Evolutionary conservation across 2,329 filamentous ascomycete genomes (phyloP), one percentile per base, ranked within the genome.

Genomic region (Talaromyces pinophilus): DNA sequence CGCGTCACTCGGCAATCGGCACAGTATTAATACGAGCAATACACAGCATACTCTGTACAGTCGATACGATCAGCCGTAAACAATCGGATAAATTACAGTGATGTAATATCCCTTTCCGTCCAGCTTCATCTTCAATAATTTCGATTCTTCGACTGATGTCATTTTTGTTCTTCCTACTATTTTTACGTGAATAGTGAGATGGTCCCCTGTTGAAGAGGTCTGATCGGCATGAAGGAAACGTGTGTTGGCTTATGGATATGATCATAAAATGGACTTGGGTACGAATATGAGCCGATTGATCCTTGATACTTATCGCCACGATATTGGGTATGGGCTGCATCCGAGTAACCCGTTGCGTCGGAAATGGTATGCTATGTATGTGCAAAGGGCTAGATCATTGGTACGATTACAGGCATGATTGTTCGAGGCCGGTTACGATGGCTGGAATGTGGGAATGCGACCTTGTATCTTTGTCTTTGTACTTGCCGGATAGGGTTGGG

Each of bases 401-500:
- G 10, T 7, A 11, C n/a, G 3, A 7, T 25, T 55, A 5, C n/a
- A 52, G 22, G 13, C 17, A 30, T 2, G 46, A 25, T 17, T 19
- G 44, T 25, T 13, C 5, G 11, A 55, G 7, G 28, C 28, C 15
- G 30, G 30, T 55, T 33, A 54, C 52, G 52, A 30, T 38, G 54
- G n/a, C 1, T 46, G 59, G 59, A 48, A 48, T 61, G 59, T 61
- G 59, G 11, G 28, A 48, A 61, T 35, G 28, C 42, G 22, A 61
- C 59, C 17, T 25, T 48, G 40, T 5, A 38, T 40, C n/a, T 57
- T 6, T 57, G 30, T 33, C 33, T 35, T 10, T 35, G 30, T 57
- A 57, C 33, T 25, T 57, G 54, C 54, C 54, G 54, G 30, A 57
- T 57, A 57, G 54, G 54, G 54, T 11, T 57, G 30, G 54, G 54